Evolutionary conservation across 129 eudicot species (phyloP).

Genomic region (Sambucus nigra): DNA sequence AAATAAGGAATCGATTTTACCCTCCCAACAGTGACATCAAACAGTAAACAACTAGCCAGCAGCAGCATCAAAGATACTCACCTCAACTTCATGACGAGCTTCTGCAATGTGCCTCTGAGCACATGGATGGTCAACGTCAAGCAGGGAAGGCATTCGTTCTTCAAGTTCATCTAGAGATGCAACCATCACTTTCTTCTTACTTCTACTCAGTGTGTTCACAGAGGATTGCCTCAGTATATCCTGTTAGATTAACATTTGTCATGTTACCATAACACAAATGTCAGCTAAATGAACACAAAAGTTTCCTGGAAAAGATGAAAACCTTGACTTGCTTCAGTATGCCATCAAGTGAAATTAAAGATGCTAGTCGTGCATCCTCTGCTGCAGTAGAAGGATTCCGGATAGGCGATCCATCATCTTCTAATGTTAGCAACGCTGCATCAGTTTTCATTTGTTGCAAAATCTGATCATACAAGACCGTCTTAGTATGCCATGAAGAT

Average conservation of each 20-base stretch:
- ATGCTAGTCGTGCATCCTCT: conserved; percentile 98
- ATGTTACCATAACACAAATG: neutral
- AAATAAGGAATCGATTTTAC: no score
- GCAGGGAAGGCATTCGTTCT: conserved; percentile 81
- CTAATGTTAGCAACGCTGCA: conserved; percentile 50
- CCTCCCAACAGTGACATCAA: neutral
- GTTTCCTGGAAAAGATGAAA: conserved; percentile 7
- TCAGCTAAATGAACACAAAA: conserved; percentile 1
- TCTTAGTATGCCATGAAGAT: neutral
- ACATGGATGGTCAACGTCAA: conserved; percentile 94
- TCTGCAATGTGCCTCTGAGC: conserved; percentile 84
- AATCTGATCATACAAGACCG: conserved; percentile 30
- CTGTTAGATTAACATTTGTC: conserved; percentile 28
- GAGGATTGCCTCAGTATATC: conserved; percentile 75
- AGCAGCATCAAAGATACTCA: conserved; percentile 12
- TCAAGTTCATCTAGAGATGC: conserved; percentile 73
- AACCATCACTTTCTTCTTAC: conserved; percentile 67
- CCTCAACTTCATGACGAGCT: conserved; percentile 80
- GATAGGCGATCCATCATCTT: conserved; percentile 74
- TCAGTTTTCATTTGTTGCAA: conserved; percentile 96
- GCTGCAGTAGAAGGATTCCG: conserved; percentile 98
- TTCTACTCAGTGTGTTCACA: conserved; percentile 54
- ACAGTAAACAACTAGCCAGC: neutral
- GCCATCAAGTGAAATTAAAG: conserved; percentile 89
- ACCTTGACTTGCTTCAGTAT: conserved; percentile 92